These are phyloP conservation scores for Termitomyces sp. DNA, from an alignment of 768 basidiomycete genomes.

Conservation along the genomic window DNA sequence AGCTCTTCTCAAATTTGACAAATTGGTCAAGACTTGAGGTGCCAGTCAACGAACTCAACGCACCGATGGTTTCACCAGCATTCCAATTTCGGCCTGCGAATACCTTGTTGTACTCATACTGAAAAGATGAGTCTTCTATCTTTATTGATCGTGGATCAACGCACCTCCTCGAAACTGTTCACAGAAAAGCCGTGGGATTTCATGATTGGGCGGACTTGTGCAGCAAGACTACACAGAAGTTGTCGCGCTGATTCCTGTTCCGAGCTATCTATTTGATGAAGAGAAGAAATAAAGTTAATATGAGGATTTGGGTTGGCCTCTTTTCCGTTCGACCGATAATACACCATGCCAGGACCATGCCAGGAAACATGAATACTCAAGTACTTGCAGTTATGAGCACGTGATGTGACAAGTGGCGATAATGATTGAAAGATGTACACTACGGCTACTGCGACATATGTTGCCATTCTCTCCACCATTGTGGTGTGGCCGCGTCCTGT, in stretches of 20 bases:
- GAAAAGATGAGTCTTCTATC: neutral
- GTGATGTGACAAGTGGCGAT: slow-evolving; percentile 3
- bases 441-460: neutral
- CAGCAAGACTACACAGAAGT: slow-evolving; percentile 71
- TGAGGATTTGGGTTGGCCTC: slow-evolving; percentile 70
- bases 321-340: slow-evolving; percentile 61
- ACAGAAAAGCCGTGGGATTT: slow-evolving; percentile 69
- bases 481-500: slow-evolving; percentile 18
- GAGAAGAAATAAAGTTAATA: slow-evolving; percentile 68
- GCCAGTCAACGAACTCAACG: slow-evolving; percentile 5
- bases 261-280: slow-evolving; percentile 34
- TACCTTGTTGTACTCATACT: slow-evolving; percentile 77
- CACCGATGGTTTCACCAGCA: slow-evolving; percentile 73
- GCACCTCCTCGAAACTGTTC: slow-evolving; percentile 80
- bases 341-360: slow-evolving; percentile 61
- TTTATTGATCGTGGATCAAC: neutral
- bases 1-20: slow-evolving; percentile 43
- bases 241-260: slow-evolving; percentile 63
- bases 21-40: neutral
- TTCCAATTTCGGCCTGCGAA: slow-evolving; percentile 88
- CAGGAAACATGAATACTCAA: no score
- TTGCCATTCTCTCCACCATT: slow-evolving; percentile 26
- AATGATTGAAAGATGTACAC: neutral
- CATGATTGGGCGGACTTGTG: slow-evolving; percentile 82
- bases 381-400: no score